These are phyloP conservation scores for Gossypium schwendimanii DNA, from an alignment of 441 rosid species.

Conservation along the genomic window DNA sequence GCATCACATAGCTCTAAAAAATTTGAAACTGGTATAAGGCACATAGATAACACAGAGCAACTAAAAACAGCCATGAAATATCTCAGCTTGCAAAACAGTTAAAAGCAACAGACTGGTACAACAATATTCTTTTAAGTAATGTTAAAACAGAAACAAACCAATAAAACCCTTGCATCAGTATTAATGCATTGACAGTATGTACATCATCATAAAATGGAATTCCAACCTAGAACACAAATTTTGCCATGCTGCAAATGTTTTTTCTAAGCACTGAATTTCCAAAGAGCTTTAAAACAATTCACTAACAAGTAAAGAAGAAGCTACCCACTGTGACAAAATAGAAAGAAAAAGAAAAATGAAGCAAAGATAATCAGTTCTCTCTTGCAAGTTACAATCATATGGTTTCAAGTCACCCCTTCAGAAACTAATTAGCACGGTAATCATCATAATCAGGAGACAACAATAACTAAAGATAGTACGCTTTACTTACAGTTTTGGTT, in stretches of 20 bases:
- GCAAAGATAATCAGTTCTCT: background rate
- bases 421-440: background rate
- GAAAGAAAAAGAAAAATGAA: background rate
- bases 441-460: background rate
- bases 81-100: background rate
- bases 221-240: background rate
- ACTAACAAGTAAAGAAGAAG: background rate
- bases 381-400: background rate
- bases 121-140: background rate
- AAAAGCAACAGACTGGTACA: background rate
- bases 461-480: background rate
- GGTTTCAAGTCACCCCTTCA: background rate
- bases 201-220: background rate
- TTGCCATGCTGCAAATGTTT: background rate
- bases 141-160: background rate
- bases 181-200: background rate
- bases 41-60: background rate
- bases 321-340: background rate
- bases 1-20: background rate
- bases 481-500: slow-evolving; percentile 35
- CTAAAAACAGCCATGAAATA: background rate
- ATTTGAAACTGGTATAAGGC: background rate
- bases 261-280: background rate
- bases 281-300: background rate
- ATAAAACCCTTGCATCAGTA: background rate